Percentiles rank a stretch among this genome's conserved stretches.
Conservation (phyloP, 108 stramenopile species). For the Nitzschia inconspicua region DNA sequence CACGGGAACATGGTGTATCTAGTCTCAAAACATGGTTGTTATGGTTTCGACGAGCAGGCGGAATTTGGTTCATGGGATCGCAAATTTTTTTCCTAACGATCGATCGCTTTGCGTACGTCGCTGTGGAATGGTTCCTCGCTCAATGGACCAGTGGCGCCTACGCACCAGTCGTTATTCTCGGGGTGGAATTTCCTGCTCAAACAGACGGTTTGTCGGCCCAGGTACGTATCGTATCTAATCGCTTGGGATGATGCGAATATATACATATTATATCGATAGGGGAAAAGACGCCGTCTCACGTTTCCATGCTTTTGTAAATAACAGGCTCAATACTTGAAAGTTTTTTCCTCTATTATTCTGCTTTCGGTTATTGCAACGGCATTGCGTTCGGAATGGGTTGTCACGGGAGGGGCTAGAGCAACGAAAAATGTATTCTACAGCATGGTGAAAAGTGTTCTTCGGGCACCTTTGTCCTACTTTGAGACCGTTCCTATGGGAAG, state of each 20-base stretch:
- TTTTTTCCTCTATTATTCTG: constrained; percentile 49
- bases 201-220: constrained; percentile 59
- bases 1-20: constrained; percentile 72
- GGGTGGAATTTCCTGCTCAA: constrained; percentile 57
- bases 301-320: too few species aligned
- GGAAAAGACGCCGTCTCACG: too few species aligned
- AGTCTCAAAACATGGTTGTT: constrained; percentile 61
- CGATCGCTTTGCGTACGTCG: constrained; percentile 76
- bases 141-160: constrained; percentile 63
- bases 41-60: constrained; percentile 86
- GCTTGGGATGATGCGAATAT: too few species aligned
- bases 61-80: constrained; percentile 40
- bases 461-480: constrained; percentile 86
- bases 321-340: constrained; percentile 56
- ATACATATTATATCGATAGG: too few species aligned
- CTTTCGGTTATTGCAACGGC: constrained; percentile 51
- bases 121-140: constrained; percentile 83
- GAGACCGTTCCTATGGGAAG: constrained; percentile 94
- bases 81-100: constrained; percentile 46
- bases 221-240: too few species aligned
- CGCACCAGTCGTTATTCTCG: constrained; percentile 41
- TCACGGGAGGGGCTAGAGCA: constrained; percentile 39
- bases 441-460: constrained; percentile 55
- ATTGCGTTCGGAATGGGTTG: constrained; percentile 49
- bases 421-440: constrained; percentile 29